phyloP scores from a whole-genome alignment of 768 basidiomycete genomes.

The Mycena vulgaris region DNA sequence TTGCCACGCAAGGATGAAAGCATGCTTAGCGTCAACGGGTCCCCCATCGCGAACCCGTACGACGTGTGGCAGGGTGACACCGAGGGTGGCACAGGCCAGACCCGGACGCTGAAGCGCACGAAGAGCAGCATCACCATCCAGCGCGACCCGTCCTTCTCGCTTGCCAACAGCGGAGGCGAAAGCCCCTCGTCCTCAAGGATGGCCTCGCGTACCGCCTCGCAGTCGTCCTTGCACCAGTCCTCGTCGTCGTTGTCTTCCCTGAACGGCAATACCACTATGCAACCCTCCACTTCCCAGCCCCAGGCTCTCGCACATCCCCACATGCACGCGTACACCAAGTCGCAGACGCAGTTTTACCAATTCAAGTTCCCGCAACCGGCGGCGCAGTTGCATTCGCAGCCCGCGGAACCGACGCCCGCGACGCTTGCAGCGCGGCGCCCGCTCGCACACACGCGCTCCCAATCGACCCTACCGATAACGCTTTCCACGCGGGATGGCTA shows the following conservation, averaged over 20 bases:
- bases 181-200: slow-evolving; percentile 44
- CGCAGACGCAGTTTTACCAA: slow-evolving; percentile 34
- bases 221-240: slow-evolving; percentile 47
- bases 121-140: slow-evolving; percentile 76
- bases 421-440: slow-evolving; percentile 52
- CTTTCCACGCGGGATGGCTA: slow-evolving; percentile 89
- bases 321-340: slow-evolving; percentile 32
- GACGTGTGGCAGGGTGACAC: slow-evolving; percentile 66
- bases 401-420: slow-evolving; percentile 14
- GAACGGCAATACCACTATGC: slow-evolving; percentile 22
- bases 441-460: slow-evolving; percentile 54
- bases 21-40: slow-evolving; percentile 87
- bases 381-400: slow-evolving; percentile 15
- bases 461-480: slow-evolving; percentile 73
- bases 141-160: slow-evolving; percentile 66
- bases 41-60: slow-evolving; percentile 86
- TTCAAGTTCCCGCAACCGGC: slow-evolving; percentile 35
- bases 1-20: slow-evolving; percentile 82
- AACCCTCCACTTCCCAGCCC: slow-evolving; percentile 13
- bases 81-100: slow-evolving; percentile 42
- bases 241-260: slow-evolving; percentile 34
- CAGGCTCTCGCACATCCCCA: slow-evolving; percentile 49
- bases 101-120: slow-evolving; percentile 59
- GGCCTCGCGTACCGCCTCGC: slow-evolving; percentile 68
- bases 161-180: slow-evolving; percentile 46